Conservation (phyloP, 2,329 filamentous ascomycete species). For the Fusarium metavorans region DNA sequence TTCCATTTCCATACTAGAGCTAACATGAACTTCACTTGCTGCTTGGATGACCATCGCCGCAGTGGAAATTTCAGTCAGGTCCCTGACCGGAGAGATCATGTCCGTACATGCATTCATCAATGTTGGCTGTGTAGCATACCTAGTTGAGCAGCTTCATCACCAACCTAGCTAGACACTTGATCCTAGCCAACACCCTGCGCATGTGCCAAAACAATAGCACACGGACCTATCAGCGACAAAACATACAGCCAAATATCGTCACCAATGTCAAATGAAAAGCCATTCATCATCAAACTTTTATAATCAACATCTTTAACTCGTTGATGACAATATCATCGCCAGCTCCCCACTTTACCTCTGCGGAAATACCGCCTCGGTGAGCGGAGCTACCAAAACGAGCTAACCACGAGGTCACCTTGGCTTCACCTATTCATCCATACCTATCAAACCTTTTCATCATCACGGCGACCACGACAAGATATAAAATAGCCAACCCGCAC, state of each 20-base stretch:
- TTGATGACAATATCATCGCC: background rate
- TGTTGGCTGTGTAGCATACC: background rate
- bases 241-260: background rate
- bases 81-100: background rate
- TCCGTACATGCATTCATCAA: background rate
- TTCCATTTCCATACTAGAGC: background rate
- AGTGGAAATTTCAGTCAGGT: background rate
- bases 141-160: background rate
- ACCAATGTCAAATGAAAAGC: background rate
- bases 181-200: background rate
- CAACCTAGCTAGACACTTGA: background rate
- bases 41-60: too few species aligned
- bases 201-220: background rate
- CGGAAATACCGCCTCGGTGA: background rate
- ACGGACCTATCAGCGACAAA: background rate
- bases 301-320: background rate
- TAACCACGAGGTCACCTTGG: slow-evolving; percentile 11
- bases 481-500: background rate
- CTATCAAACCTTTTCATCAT: background rate
- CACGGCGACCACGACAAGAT: background rate
- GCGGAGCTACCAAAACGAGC: slow-evolving; percentile 46
- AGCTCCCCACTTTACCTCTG: slow-evolving; percentile 16
- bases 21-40: background rate
- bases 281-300: background rate
- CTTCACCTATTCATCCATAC: slow-evolving; percentile 6